Percentiles rank a stretch among this genome's conserved stretches.
phyloP scores from a whole-genome alignment of 192 early-diverging fungal genomes.

The Thamnidium elegans region DNA sequence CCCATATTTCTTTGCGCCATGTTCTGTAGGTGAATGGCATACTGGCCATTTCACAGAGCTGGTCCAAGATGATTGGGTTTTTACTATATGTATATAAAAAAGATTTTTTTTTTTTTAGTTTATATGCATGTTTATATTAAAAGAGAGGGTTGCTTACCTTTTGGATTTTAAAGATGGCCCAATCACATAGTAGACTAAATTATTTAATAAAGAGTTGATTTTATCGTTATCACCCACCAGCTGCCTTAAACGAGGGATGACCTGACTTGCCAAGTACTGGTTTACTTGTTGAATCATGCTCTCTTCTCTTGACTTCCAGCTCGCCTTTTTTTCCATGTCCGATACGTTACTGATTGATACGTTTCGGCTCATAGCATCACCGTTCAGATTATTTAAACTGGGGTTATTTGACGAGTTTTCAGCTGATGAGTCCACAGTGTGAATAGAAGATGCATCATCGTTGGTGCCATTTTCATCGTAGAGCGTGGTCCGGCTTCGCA shows the following conservation, averaged over 20 bases:
- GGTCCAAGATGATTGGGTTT: constrained; percentile 47
- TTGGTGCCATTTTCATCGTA: constrained; percentile 29
- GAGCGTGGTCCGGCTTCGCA: constrained; percentile 41
- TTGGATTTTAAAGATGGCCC: constrained; percentile 64
- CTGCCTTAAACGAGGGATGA: constrained; percentile 68
- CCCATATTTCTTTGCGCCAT: constrained; percentile 78
- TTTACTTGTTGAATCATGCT: constrained; percentile 59
- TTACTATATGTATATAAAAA: constrained; percentile 23
- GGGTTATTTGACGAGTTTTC: neutral
- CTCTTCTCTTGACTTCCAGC: constrained; percentile 63
- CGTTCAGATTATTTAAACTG: neutral
- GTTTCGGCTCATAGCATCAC: constrained; percentile 6
- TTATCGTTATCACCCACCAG: constrained; percentile 74
- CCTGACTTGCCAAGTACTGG: constrained; percentile 44
- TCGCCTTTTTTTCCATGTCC: constrained; percentile 44
- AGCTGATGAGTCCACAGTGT: constrained; percentile 7
- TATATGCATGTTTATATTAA: too few relatives aligned
- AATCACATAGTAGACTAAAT: constrained; percentile 83
- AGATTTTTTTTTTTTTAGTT: neutral
- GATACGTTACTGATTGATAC: constrained; percentile 33
- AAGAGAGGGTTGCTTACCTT: constrained; percentile 20
- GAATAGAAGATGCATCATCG: constrained; percentile 24
- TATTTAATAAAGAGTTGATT: constrained; percentile 57
- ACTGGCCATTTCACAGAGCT: constrained; percentile 58
- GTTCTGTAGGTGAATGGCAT: constrained; percentile 60